phyloP scores from a whole-genome alignment of 1,139 yeast species.

The Scheffersomyces lignicola region DNA sequence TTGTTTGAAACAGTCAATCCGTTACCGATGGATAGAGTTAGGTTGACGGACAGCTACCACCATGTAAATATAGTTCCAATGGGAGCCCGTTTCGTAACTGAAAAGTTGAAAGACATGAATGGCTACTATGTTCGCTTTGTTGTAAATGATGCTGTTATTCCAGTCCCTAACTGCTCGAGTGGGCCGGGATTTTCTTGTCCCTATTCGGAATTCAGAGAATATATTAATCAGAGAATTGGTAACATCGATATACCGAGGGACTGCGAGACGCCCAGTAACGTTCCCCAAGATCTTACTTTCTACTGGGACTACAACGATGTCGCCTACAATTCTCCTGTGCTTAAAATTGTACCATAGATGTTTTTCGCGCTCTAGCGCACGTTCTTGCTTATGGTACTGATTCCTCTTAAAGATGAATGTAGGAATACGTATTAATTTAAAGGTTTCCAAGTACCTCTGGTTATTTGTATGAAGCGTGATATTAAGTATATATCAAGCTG shows the following conservation, averaged over 20 bases:
- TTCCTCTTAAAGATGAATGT: not conserved
- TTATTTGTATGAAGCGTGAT: too few relatives aligned
- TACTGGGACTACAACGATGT: conserved; percentile 29
- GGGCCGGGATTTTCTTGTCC: conserved; percentile 64
- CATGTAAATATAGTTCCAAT: conserved; percentile 53
- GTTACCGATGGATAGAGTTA: conserved; percentile 32
- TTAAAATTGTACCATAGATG: conserved; percentile 1
- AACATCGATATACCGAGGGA: conserved; percentile 29
- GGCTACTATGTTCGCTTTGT: conserved; percentile 46
- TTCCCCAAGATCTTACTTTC: conserved; percentile 23
- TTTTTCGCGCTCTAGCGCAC: too few relatives aligned
- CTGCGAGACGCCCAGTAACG: conserved; percentile 23
- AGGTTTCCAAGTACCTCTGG: too few relatives aligned
- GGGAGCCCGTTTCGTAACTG: conserved; percentile 55
- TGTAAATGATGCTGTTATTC: conserved; percentile 57
- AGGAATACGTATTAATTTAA: too few relatives aligned
- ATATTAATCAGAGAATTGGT: conserved; percentile 31
- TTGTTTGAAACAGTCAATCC: conserved; percentile 33
- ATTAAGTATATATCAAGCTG: too few relatives aligned
- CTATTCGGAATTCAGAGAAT: conserved; percentile 37
- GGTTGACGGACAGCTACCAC: conserved; percentile 43
- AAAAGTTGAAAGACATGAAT: conserved; percentile 42
- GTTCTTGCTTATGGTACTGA: too few relatives aligned
- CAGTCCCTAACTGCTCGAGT: conserved; percentile 45
- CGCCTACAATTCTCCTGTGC: conserved; percentile 21